Evolutionary conservation across 371 early-diverging fungal genomes (phyloP), one percentile per base, ranked within the genome.

Genomic region (Lichtheimia ornata): DNA sequence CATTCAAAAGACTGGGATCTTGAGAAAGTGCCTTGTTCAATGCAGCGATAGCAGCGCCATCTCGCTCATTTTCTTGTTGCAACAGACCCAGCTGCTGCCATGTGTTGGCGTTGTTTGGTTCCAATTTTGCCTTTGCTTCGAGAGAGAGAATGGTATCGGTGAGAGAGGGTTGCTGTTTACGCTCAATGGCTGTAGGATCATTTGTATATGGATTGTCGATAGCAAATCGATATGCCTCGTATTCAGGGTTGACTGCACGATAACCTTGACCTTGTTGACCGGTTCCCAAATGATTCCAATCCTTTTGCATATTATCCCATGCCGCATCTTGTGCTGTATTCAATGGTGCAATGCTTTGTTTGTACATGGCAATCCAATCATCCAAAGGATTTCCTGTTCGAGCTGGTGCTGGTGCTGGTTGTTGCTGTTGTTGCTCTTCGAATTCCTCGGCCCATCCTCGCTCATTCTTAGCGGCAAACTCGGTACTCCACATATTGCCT

Each of bases 41-140:
- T 0, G 97, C 95, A 0, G 93, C 90, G 62, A 98, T 95, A 0
- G 98, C 97, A 6, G 90, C 85, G 0, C 76, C 79, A 65, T 98
- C 98, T 35, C 93, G 90, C 72, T 98, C 98, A 66, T 97, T 97
- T 69, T 98, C 97, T 56, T 95, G 96, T 66, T 98, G 98, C 42
- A 85, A 79, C n/a, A 91, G 72, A 22, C 98, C 98, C 3, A 98
- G 83, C 62, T 84, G 70, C 58, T 88, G 82, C 98, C 98, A 98
- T 49, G 93, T 84, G 0, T 70, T 66, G 0, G 95, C 92, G 72
- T 97, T 89, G 9, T 79, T 68, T 1, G 93, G 89, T 43, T 92
- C 83, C 50, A 86, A 73, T 67, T 95, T 91, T 12, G 96, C 90
- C 17, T 87, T 85, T 1, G 97, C 95, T 75, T 98, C 99, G 4